Evolutionary conservation across 441 rosid species (phyloP), one percentile per base, ranked within the genome.

Genomic region (Brassica balearica): DNA sequence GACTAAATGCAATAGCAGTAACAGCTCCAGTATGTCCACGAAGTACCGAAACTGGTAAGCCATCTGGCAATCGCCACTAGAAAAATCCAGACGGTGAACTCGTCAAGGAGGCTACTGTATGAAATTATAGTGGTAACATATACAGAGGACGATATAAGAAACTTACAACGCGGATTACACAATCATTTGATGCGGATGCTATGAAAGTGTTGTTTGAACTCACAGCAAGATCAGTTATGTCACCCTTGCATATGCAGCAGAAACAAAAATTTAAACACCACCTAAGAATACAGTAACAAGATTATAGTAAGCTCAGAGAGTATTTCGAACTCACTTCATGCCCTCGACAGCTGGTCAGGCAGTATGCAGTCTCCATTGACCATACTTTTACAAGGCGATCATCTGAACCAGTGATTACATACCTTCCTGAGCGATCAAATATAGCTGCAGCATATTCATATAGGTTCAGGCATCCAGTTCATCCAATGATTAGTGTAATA

Each of bases 51-150:
- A 95, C 87, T 41, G 99, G 99, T 69, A 86, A 79, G 79, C 99
- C 99, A 91, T 97, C 99, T 75, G 99, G 97, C 86, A 97, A 81
- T 74, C 97, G 97, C 99, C 99, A 97, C 99, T 97, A 87, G 75
- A 76, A 82, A 80, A 81, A 80, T 79, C 58, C 73, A 81, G 75
- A 77, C 68, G 75, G 78, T 74, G 77, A 69, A 80, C 68, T 19
- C 56, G 68, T 81, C 34, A 68, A 60, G 64, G 73, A 73, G 53
- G 56, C 23, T 69, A 63, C 23, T 65, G 9, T 12, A n/a, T 22
- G 59, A 25, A 71, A 59, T 25, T 79, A 75, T 65, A 59, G 53
- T 10, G 19, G 14, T 76, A 77, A 25, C 60, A 59, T 56, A 71
- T 68, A 51, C 68, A 19, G 56, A 68, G 68, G 55, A 29, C 43